Evolutionary conservation across 2,329 filamentous ascomycete species (phyloP).

Genomic region (Cercospora beticola): DNA sequence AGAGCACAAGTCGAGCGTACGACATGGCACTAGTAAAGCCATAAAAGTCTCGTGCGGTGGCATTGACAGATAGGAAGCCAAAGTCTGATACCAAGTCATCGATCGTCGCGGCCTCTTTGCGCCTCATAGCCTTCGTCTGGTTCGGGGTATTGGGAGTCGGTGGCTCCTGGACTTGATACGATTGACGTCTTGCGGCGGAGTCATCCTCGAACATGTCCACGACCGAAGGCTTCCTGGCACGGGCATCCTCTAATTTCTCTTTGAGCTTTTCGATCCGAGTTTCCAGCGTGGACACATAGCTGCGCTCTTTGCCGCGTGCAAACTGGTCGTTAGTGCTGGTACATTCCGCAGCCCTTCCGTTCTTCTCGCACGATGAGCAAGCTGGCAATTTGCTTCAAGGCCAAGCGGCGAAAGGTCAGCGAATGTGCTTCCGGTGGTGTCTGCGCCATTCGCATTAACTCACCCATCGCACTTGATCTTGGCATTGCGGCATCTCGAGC

Average conservation of each 20-base stretch:
- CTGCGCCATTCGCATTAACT: neutral
- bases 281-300: slow-evolving; percentile 95
- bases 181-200: slow-evolving; percentile 51
- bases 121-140: slow-evolving; percentile 45
- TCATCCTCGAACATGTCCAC: slow-evolving; percentile 64
- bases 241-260: slow-evolving; percentile 64
- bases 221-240: slow-evolving; percentile 70
- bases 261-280: slow-evolving; percentile 85
- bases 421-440: neutral
- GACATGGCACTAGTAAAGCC: slow-evolving; percentile 86
- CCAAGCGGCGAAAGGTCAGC: neutral
- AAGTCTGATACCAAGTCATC: slow-evolving; percentile 93
- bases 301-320: slow-evolving; percentile 89
- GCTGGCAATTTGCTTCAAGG: slow-evolving; percentile 73
- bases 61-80: slow-evolving; percentile 91
- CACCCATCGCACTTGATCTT: slow-evolving; percentile 92
- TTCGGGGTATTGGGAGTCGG: slow-evolving; percentile 33
- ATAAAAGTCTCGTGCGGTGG: slow-evolving; percentile 90
- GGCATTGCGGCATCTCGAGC: slow-evolving; percentile 78
- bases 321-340: slow-evolving; percentile 96
- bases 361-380: slow-evolving; percentile 92
- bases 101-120: slow-evolving; percentile 77
- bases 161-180: slow-evolving; percentile 30
- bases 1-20: slow-evolving; percentile 82
- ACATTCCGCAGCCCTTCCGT: slow-evolving; percentile 80